Evolutionary conservation across 805 yeast species (phyloP), one percentile per base, ranked within the genome.

Genomic region (Saturnispora saitoi): DNA sequence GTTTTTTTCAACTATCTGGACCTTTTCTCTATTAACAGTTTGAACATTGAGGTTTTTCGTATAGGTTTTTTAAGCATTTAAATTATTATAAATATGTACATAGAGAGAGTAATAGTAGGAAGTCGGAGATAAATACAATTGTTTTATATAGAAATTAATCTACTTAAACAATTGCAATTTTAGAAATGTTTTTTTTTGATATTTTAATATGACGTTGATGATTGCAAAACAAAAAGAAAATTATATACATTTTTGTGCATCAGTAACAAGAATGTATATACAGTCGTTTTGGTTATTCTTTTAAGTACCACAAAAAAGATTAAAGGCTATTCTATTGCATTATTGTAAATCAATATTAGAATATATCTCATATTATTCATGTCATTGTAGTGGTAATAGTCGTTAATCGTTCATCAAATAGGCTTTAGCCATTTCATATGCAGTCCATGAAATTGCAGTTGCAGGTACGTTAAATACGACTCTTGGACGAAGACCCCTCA

Each of bases 371-470:
- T 6, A 3, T 24, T 24, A 24, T 24, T 24, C 8, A 6, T 9
- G 8, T 24, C 28, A 9, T 24, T 15, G 20, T 22, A 15, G 20
- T 17, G 38, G 8, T n/a, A 9, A 22, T 34, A 24, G 22, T 31
- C 45, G 17, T 44, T 45, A 14, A 11, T 38, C 34, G 24, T 46
- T 41, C 44, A 39, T 46, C 17, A 46, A 22, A 26, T 83, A 73
- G 56, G 78, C 82, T 68, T 91, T 91, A 40, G 96, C 97, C 91
- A 90, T 86, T 65, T 91, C 99, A 66, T 91, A 91, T 26, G 95
- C 87, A 1, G 98, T 91, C 98, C 98, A 91, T 55, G 95, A 82
- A 53, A 91, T 89, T 19, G 98, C 98, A 8, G 98, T 91, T 42
- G 95, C 81, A 20, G 99, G 99, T 63, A 91, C 89, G 65, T 89